Conservation (phyloP, 2,329 filamentous ascomycete species). For the Apiospora hydei region DNA sequence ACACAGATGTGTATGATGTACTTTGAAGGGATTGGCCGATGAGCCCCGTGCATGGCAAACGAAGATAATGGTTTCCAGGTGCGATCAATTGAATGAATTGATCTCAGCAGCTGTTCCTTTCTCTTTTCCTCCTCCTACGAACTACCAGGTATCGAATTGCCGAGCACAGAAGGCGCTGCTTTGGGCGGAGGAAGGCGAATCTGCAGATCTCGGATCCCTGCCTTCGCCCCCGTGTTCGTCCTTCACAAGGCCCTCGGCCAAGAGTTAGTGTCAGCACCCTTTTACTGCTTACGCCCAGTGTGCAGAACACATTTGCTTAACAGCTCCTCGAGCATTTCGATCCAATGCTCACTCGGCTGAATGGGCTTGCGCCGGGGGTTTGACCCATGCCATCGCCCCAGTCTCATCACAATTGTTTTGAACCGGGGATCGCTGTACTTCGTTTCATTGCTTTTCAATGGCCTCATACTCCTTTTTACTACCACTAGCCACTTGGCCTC, state of each 20-base stretch:
- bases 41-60: neutral
- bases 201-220: neutral
- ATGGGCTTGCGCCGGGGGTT: constrained; percentile 9
- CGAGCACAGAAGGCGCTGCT: neutral
- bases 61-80: neutral
- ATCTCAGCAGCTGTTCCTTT: neutral
- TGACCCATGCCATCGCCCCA: neutral
- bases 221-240: neutral
- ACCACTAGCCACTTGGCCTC: neutral
- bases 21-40: no score
- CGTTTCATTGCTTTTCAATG: neutral
- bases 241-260: neutral
- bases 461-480: neutral
- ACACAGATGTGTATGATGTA: no score
- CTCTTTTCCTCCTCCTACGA: neutral
- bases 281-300: constrained; percentile 4
- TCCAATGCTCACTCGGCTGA: neutral
- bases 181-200: neutral
- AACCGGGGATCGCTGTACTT: neutral
- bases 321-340: neutral
- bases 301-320: neutral
- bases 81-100: neutral
- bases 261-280: neutral
- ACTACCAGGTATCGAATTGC: neutral
- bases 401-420: constrained; percentile 11